Evolutionary conservation across 352 stramenopile species (phyloP).

Genomic region (Globisporangium yorkense): DNA sequence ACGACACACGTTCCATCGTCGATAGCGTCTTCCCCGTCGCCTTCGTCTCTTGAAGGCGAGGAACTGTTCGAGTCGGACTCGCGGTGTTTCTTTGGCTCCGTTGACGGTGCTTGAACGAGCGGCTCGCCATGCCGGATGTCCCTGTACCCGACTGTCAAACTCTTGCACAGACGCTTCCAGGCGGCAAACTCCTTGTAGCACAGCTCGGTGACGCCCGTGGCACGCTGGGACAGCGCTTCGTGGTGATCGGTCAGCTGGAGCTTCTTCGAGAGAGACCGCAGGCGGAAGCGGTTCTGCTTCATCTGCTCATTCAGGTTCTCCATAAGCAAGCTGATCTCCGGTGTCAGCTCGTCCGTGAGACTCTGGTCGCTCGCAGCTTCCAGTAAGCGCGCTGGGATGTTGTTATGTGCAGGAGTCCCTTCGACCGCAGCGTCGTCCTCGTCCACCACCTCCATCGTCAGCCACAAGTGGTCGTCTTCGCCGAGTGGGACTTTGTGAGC

Average conservation of each 20-base stretch:
- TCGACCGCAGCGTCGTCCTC: not conserved
- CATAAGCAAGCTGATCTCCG: constrained; percentile 67
- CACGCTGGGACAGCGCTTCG: constrained; percentile 15
- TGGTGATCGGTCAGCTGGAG: constrained; percentile 20
- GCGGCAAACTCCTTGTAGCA: constrained; percentile 72
- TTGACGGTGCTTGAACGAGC: not conserved
- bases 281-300: constrained; percentile 56
- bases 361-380: not conserved
- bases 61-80: constrained; percentile 13
- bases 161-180: constrained; percentile 75
- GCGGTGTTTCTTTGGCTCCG: constrained; percentile 10
- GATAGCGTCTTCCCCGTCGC: constrained; percentile 32
- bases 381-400: not conserved
- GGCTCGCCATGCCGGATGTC: constrained; percentile 13
- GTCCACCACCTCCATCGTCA: constrained; percentile 36
- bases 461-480: constrained; percentile 33
- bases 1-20: constrained; percentile 87
- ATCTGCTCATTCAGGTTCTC: constrained; percentile 75
- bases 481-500: constrained; percentile 33
- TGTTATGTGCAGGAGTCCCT: not conserved
- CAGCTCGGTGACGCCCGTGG: constrained; percentile 26
- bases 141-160: constrained; percentile 56
- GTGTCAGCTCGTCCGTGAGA: constrained; percentile 55
- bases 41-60: constrained; percentile 23
- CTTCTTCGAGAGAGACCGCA: constrained; percentile 48